Conservation (phyloP, 176 grass and related monocot genomes). For the Aegilops umbellulata region DNA sequence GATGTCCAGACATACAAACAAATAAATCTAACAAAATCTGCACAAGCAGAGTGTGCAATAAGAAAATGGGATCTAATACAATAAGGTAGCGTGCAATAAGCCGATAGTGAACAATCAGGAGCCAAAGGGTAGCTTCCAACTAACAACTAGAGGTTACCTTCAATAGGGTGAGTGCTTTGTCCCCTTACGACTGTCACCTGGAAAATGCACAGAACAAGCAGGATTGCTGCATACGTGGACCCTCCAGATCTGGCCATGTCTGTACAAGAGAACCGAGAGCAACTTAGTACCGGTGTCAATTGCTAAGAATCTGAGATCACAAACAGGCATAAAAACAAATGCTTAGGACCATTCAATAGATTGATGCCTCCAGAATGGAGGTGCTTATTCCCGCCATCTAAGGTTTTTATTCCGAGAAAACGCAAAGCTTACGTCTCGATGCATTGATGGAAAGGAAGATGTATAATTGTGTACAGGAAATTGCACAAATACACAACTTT, state of each 20-base stretch:
- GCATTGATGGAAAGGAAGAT: no score
- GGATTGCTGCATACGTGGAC: constrained; percentile 16
- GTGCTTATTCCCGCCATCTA: background rate
- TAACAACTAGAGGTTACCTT: constrained; percentile 52
- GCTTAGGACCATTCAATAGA: background rate
- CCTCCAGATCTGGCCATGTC: constrained; percentile 47
- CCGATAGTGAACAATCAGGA: background rate
- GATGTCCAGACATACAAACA: background rate
- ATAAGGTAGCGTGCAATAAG: background rate
- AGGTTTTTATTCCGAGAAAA: constrained; percentile 4
- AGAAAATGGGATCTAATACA: no score
- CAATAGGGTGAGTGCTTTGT: constrained; percentile 58
- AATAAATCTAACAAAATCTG: background rate
- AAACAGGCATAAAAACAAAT: no score
- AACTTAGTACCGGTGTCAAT: constrained; percentile 10
- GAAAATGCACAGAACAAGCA: constrained; percentile 42
- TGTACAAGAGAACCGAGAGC: constrained; percentile 16
- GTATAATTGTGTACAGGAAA: no score
- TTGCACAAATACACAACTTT: no score
- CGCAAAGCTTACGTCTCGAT: no score
- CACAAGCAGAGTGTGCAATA: background rate
- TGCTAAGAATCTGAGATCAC: background rate
- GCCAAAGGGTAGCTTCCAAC: background rate
- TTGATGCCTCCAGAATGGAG: background rate
- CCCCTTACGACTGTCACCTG: constrained; percentile 39